These are phyloP conservation scores for Penicillium fimorum DNA, from an alignment of 495 filamentous ascomycete species.

Conservation along the genomic window DNA sequence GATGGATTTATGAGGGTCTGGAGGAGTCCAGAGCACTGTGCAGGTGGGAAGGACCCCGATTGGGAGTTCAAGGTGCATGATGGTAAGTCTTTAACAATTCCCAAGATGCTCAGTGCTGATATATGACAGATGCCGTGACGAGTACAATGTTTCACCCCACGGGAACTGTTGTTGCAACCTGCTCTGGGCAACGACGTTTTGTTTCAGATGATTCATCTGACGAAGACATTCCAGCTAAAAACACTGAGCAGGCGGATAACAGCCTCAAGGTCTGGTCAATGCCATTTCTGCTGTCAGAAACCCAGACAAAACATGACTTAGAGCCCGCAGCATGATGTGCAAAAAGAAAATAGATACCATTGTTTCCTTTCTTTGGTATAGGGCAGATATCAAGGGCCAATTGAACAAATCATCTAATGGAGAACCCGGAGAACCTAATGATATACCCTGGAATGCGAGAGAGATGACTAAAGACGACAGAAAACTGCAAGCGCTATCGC, in stretches of 20 bases:
- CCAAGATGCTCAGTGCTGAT: constrained; percentile 16
- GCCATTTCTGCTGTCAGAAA: constrained; percentile 24
- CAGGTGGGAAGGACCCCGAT: constrained; percentile 51
- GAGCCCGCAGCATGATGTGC: neutral
- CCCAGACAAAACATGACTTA: neutral
- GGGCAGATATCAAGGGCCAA: neutral
- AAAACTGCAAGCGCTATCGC: neutral
- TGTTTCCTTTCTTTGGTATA: neutral
- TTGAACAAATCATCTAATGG: neutral
- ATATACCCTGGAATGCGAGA: neutral
- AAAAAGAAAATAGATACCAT: neutral
- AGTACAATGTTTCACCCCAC: constrained; percentile 64
- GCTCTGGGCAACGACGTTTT: constrained; percentile 59
- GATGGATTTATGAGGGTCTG: constrained; percentile 77
- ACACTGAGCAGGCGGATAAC: constrained; percentile 43
- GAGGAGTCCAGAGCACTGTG: constrained; percentile 57
- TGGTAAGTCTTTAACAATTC: constrained; percentile 28
- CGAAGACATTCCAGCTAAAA: constrained; percentile 2
- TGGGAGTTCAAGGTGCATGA: constrained; percentile 62
- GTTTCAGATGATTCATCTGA: constrained; percentile 15
- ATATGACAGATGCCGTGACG: constrained; percentile 52
- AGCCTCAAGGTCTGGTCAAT: constrained; percentile 65
- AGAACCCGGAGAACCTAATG: neutral
- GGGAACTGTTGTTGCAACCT: constrained; percentile 70
- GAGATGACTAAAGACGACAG: neutral